Evolutionary conservation across 2,329 filamentous ascomycete genomes (phyloP).

Genomic region (Pseudocercospora eumusae): DNA sequence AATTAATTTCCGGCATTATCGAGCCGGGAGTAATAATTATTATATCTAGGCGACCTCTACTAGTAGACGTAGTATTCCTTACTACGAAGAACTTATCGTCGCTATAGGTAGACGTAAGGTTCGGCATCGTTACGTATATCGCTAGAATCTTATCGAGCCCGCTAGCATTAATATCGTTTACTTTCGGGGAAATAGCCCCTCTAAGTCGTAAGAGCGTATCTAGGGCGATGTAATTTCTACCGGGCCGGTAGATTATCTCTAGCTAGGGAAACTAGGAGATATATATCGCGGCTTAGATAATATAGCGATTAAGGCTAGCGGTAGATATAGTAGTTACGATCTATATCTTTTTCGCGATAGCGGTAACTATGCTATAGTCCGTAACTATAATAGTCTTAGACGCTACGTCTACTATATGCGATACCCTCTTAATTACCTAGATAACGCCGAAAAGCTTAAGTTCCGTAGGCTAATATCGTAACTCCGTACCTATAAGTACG

Average conservation of each 20-base stretch:
- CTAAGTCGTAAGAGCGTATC: neutral
- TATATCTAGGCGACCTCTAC: neutral
- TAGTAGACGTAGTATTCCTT: neutral
- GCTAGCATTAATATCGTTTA: neutral
- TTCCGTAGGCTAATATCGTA: neutral
- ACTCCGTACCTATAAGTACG: neutral
- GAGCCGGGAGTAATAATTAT: no score
- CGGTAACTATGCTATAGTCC: neutral
- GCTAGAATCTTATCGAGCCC: neutral
- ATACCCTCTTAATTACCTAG: neutral
- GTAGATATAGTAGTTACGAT: neutral
- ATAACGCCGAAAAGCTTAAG: neutral
- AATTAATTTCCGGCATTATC: neutral
- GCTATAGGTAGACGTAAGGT: neutral
- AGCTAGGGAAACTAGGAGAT: neutral
- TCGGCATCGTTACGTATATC: neutral
- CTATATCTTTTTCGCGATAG: neutral
- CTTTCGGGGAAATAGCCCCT: neutral
- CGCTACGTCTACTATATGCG: neutral
- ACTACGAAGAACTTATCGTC: neutral
- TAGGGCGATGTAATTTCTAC: neutral
- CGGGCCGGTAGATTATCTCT: neutral
- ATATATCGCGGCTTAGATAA: neutral
- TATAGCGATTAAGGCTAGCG: neutral
- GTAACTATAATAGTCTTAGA: neutral